A percentile compares a stretch with the other conserved stretches of the same genome.
phyloP scores from a whole-genome alignment of 2,329 filamentous ascomycete species.

The Paecilomyces sp. region DNA sequence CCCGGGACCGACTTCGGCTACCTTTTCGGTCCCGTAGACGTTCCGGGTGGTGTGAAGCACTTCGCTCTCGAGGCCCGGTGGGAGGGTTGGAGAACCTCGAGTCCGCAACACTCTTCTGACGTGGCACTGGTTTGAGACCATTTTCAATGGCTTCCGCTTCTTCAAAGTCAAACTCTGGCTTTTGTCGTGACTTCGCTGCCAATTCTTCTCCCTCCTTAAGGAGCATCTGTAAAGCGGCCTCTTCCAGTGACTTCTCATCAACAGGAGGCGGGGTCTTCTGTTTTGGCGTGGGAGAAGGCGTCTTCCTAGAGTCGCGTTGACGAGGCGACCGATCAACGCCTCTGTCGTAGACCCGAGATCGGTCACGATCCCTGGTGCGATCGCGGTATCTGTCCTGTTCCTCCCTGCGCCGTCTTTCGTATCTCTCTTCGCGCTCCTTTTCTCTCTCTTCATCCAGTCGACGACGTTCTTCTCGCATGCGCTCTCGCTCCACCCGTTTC shows the following conservation, averaged over 20 bases:
- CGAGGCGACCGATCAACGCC: conserved; percentile 4
- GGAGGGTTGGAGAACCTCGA: conserved; percentile 18
- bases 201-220: conserved; percentile 49
- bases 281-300: conserved; percentile 25
- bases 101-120: conserved; percentile 19
- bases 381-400: conserved; percentile 40
- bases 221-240: conserved; percentile 47
- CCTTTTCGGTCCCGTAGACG: conserved; percentile 14
- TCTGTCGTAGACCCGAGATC: conserved; percentile 19
- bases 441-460: conserved; percentile 46
- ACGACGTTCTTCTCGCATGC: conserved; percentile 47
- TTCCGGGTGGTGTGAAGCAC: conserved; percentile 19
- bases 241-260: conserved; percentile 49
- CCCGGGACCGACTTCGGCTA: conserved; percentile 20
- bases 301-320: conserved; percentile 22
- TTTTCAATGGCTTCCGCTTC: conserved; percentile 37
- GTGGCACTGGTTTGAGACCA: conserved; percentile 24
- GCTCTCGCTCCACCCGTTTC: conserved; percentile 43
- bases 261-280: conserved; percentile 29
- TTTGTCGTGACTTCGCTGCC: conserved; percentile 44
- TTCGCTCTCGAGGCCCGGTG: conserved; percentile 17
- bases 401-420: conserved; percentile 35
- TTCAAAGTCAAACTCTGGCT: conserved; percentile 46
- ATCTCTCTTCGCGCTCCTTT: conserved; percentile 42
- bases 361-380: conserved; percentile 26